phyloP scores from a whole-genome alignment of 352 stramenopile species.

The Thraustochytrium striatum region DNA sequence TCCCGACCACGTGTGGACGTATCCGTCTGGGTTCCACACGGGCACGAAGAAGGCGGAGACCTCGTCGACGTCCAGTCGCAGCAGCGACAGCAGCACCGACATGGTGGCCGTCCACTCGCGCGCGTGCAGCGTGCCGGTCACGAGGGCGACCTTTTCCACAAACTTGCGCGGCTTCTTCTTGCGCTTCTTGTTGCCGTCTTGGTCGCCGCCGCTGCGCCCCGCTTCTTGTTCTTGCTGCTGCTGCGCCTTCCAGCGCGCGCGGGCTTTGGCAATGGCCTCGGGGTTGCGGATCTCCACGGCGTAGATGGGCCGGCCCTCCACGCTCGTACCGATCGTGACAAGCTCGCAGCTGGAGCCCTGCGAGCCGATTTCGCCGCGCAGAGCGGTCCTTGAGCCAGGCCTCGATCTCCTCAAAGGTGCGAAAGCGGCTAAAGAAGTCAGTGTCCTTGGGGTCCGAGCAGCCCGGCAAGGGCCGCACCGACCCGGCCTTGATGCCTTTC shows the following conservation, averaged over 20 bases:
- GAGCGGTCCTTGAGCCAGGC: conserved; percentile 4
- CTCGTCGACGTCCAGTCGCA: conserved; percentile 29
- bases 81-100: conserved; percentile 24
- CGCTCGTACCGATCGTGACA: conserved; percentile 26
- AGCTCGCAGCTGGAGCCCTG: background rate
- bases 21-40: conserved; percentile 43
- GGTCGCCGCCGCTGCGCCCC: background rate
- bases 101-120: conserved; percentile 41
- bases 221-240: too few species aligned
- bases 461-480: conserved; percentile 12
- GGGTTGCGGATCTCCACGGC: conserved; percentile 40
- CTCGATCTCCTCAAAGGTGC: conserved; percentile 39
- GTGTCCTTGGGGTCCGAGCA: conserved; percentile 34
- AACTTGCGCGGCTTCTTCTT: conserved; percentile 8
- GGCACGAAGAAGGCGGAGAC: conserved; percentile 32
- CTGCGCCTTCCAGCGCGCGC: too few species aligned
- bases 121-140: conserved; percentile 31
- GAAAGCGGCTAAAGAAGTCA: conserved; percentile 35
- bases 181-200: background rate
- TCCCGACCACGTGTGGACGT: conserved; percentile 41
- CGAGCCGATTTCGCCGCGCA: conserved; percentile 42
- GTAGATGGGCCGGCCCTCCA: conserved; percentile 42
- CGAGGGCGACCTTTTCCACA: conserved; percentile 9
- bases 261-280: background rate
- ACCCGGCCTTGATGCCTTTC: conserved; percentile 7